Evolutionary conservation across 2,329 filamentous ascomycete genomes (phyloP).

Genomic region (Colletotrichum lentis): DNA sequence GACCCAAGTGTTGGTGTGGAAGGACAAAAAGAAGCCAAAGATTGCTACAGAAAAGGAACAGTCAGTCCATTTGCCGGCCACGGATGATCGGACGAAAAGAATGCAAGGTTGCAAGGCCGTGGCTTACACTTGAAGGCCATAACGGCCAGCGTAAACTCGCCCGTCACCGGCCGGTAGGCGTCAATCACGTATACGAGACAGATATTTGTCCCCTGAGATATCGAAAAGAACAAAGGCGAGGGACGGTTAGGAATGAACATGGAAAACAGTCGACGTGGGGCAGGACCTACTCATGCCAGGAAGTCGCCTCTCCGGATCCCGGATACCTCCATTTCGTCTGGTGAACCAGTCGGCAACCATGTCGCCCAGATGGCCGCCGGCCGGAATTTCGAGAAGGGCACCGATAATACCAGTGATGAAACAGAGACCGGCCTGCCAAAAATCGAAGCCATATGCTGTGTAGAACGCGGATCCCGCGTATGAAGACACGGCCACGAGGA

Average conservation of each 20-base stretch:
- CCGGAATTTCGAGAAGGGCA: conserved; percentile 57
- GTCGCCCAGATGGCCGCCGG: conserved; percentile 59
- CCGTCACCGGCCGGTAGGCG: conserved; percentile 64
- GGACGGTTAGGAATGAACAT: conserved; percentile 23
- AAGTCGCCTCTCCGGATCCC: conserved; percentile 69
- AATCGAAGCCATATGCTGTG: conserved; percentile 53
- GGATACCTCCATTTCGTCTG: conserved; percentile 60
- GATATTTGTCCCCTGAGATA: conserved; percentile 64
- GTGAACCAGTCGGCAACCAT: conserved; percentile 59
- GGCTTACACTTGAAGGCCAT: conserved; percentile 63
- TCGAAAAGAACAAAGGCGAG: conserved; percentile 60
- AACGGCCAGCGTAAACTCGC: conserved; percentile 62
- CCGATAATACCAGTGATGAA: conserved; percentile 60
- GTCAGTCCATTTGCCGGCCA: conserved; percentile 21
- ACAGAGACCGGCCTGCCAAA: conserved; percentile 60
- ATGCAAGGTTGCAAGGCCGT: background rate
- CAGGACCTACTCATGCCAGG: conserved; percentile 59
- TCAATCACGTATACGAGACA: conserved; percentile 67
- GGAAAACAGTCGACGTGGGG: background rate
- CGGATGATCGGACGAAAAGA: conserved; percentile 7
- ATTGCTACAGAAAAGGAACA: conserved; percentile 47
- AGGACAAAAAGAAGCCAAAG: conserved; percentile 66
- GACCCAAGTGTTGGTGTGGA: conserved; percentile 69
- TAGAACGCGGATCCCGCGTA: conserved; percentile 58
- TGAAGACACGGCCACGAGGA: conserved; percentile 63